Percentiles rank a stretch among this genome's conserved stretches.
Evolutionary conservation across 306 rosid genomes (phyloP).

Genomic region (Amphicarpaea edgeworthii): DNA sequence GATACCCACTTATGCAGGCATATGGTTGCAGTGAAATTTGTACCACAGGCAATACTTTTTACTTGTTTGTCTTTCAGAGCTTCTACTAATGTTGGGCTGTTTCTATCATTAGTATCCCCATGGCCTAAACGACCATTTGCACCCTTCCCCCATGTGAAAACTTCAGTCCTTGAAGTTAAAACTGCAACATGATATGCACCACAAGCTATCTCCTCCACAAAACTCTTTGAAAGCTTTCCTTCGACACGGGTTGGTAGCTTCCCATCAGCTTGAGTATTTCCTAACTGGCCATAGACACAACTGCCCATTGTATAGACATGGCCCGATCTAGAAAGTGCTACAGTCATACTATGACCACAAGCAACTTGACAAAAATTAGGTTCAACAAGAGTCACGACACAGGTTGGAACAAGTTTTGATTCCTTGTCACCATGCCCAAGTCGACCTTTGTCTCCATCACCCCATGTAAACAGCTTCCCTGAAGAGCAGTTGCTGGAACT

Average conservation of each 20-base stretch:
- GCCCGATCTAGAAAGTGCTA: conserved; percentile 87
- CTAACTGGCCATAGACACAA: conserved; percentile 96
- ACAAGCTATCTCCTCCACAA: conserved; percentile 97
- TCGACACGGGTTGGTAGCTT: conserved; percentile 83
- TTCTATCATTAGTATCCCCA: conserved; percentile 87
- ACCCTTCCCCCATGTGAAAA: conserved; percentile 99
- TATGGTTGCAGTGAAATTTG: conserved; percentile 92
- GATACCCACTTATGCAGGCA: conserved; percentile 99
- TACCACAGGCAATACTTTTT: conserved; percentile 93
- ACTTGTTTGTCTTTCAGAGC: conserved; percentile 96
- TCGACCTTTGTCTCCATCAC: conserved; percentile 99
- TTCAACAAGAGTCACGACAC: conserved; percentile 88
- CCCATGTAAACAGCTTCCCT: conserved; percentile 98
- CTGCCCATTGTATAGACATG: conserved; percentile 97
- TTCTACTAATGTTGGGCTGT: conserved; percentile 81
- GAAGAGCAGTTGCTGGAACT: conserved; percentile 95
- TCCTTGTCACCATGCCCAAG: conserved; percentile 99
- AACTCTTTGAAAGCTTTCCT: conserved; percentile 85
- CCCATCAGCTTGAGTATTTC: conserved; percentile 92
- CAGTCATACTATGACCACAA: conserved; percentile 96
- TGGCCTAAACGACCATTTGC: conserved; percentile 99
- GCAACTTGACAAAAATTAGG: conserved; percentile 93
- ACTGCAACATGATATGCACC: conserved; percentile 97
- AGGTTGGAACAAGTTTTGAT: conserved; percentile 96
- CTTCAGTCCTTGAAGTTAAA: conserved; percentile 95